Evolutionary conservation across 345 rosid genomes (phyloP), one percentile per base, ranked within the genome.

Genomic region (sweet orange (Citrus sinensis)): DNA sequence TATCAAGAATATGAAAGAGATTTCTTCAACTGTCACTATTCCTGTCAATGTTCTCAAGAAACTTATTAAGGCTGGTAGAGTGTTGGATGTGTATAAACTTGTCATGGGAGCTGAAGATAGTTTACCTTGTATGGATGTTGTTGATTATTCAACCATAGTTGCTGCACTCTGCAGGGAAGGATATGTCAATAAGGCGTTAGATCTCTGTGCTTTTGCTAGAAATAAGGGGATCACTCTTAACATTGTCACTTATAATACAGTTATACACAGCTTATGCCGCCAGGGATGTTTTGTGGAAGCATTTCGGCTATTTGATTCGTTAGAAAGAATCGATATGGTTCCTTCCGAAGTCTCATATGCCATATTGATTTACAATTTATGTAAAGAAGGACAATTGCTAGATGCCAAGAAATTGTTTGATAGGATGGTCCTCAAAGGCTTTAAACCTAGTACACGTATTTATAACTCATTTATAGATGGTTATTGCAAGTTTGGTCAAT

Each of bases 261-360:
- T 93, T 75, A 86, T 93, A 66, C 74, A 84, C 80, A 92, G 96
- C 70, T 86, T 93, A 83, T 95, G 97, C 83, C 81, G 39, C 76
- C 93, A 92, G 78, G 96, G 96, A 75, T 93, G 94, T 82, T 88
- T 93, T 78, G 73, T 87, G 80, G 98, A 93, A 87, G 99, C 99
- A 81, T 90, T 92, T 73, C 92, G 93, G 70, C 83, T 95, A 58
- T 95, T 89, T 86, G 94, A 93, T 84, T 91, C 95, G 5, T 82
- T 95, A 60, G 97, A 92, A 79, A 89, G 82, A 49, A 84, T 87
- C 30, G 82, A 85, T 70, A 78, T 89, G 84, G 78, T 73, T 80
- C 93, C 98, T 16, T 92, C 97, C 32, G 83, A 70, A 32, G 84
- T 91, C 76, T 92, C 94, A 40, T 92, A 89, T 51, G 85, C 87